Percentiles rank a stretch among this genome's conserved stretches.
phyloP scores from a whole-genome alignment of 2,329 filamentous ascomycete species.

The Fusarium albidum region DNA sequence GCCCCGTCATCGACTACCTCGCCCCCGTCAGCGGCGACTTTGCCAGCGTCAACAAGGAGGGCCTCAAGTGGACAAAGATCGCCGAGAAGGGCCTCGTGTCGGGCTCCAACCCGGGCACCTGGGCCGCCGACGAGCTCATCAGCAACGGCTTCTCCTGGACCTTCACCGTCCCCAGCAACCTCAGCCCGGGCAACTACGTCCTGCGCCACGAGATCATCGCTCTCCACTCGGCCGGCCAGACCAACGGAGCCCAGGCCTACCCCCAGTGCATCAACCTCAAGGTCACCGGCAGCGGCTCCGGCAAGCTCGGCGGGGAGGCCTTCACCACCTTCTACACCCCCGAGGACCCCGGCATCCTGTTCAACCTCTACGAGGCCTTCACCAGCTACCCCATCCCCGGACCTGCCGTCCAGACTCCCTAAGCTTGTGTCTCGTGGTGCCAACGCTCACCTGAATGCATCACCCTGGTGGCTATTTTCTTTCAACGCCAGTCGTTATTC shows the following conservation, averaged over 20 bases:
- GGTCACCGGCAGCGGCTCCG: constrained; percentile 51
- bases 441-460: no score
- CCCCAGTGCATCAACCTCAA: constrained; percentile 62
- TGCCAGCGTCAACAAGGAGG: constrained; percentile 57
- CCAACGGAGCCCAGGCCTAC: constrained; percentile 57
- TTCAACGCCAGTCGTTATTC: no score
- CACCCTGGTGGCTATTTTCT: no score
- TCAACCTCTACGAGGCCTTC: constrained; percentile 46
- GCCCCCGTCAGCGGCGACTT: constrained; percentile 62
- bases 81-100: constrained; percentile 60
- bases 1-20: constrained; percentile 68
- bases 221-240: constrained; percentile 56
- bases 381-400: constrained; percentile 45
- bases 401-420: constrained; percentile 30
- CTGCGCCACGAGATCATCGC: constrained; percentile 65
- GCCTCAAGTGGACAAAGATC: constrained; percentile 68
- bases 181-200: constrained; percentile 62
- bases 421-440: neutral
- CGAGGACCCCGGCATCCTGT: constrained; percentile 45
- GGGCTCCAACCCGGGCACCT: constrained; percentile 54
- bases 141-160: constrained; percentile 55
- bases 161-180: constrained; percentile 54
- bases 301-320: constrained; percentile 39
- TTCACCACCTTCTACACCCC: constrained; percentile 48
- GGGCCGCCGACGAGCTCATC: constrained; percentile 64